These are phyloP conservation scores for Aspergillus ellipticus DNA, from an alignment of 495 filamentous ascomycete genomes.

Conservation along the genomic window DNA sequence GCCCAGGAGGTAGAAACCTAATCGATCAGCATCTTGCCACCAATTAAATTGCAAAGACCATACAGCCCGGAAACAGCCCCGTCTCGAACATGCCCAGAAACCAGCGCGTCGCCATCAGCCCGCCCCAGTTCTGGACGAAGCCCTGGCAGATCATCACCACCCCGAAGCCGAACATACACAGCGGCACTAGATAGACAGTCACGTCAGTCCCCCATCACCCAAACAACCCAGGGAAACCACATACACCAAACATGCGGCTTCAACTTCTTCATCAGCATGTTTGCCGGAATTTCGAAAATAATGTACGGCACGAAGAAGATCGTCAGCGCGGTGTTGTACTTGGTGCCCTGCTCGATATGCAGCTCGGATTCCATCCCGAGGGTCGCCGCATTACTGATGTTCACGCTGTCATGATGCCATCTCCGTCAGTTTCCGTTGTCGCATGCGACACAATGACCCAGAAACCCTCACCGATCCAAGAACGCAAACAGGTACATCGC, in stretches of 20 bases:
- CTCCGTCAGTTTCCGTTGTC: neutral
- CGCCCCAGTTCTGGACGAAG: constrained; percentile 65
- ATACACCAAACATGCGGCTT: constrained; percentile 55
- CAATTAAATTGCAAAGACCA: too few relatives aligned
- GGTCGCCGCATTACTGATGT: constrained; percentile 56
- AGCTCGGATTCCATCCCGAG: constrained; percentile 57
- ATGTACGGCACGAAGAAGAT: constrained; percentile 65
- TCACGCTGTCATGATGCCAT: constrained; percentile 35
- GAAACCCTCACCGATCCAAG: constrained; percentile 66
- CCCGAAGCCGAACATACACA: constrained; percentile 77
- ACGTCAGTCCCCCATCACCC: constrained; percentile 36
- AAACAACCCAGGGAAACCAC: constrained; percentile 46
- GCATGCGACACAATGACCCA: too few relatives aligned
- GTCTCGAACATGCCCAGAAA: constrained; percentile 80
- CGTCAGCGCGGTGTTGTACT: constrained; percentile 56
- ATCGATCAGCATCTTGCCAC: constrained; percentile 14
- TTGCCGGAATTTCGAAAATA: constrained; percentile 59
- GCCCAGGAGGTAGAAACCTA: constrained; percentile 57
- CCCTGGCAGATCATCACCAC: constrained; percentile 69
- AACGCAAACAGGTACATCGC: constrained; percentile 78
- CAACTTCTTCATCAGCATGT: constrained; percentile 61
- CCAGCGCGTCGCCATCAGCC: constrained; percentile 71
- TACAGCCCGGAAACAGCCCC: constrained; percentile 67
- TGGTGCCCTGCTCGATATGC: constrained; percentile 37
- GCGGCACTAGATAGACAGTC: constrained; percentile 39